Percentiles rank a stretch among this genome's conserved stretches.
These are phyloP conservation scores for Cladosporium sp. DNA, from an alignment of 2,329 filamentous ascomycete species.

Conservation along the genomic window DNA sequence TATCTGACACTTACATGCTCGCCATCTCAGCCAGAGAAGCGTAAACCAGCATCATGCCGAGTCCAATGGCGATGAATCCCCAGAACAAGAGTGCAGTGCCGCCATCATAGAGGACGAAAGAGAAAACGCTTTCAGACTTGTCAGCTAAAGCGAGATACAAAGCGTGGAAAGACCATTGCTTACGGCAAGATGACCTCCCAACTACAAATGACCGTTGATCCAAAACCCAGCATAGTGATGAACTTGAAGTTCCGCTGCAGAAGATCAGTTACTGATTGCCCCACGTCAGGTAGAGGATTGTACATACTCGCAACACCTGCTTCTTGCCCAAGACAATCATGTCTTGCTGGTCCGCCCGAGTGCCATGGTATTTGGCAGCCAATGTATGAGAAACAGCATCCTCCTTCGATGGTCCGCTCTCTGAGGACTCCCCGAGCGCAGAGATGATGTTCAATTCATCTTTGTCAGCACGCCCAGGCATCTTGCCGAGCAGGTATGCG, in stretches of 20 bases:
- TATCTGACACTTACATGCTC: slow-evolving; percentile 1
- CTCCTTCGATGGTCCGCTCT: background rate
- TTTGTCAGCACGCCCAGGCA: background rate
- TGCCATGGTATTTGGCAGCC: slow-evolving; percentile 14
- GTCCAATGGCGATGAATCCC: slow-evolving; percentile 17
- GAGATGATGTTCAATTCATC: slow-evolving; percentile 7
- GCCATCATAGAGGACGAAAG: slow-evolving; percentile 19
- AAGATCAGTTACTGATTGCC: background rate
- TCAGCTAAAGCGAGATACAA: background rate
- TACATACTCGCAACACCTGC: slow-evolving; percentile 9
- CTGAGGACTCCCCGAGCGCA: background rate
- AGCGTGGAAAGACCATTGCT: background rate
- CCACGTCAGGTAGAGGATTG: background rate
- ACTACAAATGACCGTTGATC: slow-evolving; percentile 26
- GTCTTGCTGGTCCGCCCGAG: slow-evolving; percentile 10
- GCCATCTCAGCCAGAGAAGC: slow-evolving; percentile 20
- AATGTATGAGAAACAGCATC: slow-evolving; percentile 3
- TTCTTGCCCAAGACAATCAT: slow-evolving; percentile 13
- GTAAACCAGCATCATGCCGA: slow-evolving; percentile 18
- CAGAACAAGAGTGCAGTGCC: slow-evolving; percentile 22
- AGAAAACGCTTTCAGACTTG: background rate
- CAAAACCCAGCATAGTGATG: slow-evolving; percentile 29
- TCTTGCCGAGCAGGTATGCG: background rate
- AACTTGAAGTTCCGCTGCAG: slow-evolving; percentile 27
- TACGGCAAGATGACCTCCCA: slow-evolving; percentile 27